These are phyloP conservation scores for Magnolia officinalis DNA, from an alignment of 164 flowering plant species.

Conservation along the genomic window DNA sequence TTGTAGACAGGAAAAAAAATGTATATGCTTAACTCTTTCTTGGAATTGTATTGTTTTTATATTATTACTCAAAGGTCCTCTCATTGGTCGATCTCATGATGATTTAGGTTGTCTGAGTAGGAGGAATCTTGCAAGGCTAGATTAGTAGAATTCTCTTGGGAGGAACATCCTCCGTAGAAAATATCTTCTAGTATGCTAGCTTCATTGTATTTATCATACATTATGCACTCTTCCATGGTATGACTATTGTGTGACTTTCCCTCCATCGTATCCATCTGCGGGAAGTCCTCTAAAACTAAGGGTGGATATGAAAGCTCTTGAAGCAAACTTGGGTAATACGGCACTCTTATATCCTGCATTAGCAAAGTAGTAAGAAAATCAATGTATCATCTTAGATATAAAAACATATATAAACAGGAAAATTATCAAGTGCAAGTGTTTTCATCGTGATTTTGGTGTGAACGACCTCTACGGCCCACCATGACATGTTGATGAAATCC, in stretches of 20 bases:
- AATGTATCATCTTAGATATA: too few relatives aligned
- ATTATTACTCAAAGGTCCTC: too few relatives aligned
- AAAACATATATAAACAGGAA: too few relatives aligned
- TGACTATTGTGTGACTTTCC: neutral
- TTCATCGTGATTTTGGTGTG: too few relatives aligned
- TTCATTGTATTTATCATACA: neutral
- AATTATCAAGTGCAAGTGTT: too few relatives aligned
- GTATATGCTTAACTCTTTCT: neutral
- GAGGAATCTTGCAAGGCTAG: neutral
- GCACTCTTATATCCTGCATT: neutral
- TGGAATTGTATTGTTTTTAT: neutral
- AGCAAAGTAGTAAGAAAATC: neutral
- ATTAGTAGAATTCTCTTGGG: neutral
- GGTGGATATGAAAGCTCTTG: neutral
- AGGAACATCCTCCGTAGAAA: neutral
- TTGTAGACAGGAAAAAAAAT: neutral
- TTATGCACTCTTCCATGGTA: neutral
- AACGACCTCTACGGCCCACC: too few relatives aligned
- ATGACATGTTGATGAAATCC: too few relatives aligned
- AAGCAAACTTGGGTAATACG: neutral
- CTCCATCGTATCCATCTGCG: slow-evolving; percentile 4
- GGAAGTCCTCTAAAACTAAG: slow-evolving; percentile 3
- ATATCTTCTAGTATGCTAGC: neutral
- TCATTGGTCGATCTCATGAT: too few relatives aligned
- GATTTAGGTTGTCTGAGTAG: neutral